Evolutionary conservation across 2,329 filamentous ascomycete genomes (phyloP).

Genomic region (Hirsutella thompsonii): DNA sequence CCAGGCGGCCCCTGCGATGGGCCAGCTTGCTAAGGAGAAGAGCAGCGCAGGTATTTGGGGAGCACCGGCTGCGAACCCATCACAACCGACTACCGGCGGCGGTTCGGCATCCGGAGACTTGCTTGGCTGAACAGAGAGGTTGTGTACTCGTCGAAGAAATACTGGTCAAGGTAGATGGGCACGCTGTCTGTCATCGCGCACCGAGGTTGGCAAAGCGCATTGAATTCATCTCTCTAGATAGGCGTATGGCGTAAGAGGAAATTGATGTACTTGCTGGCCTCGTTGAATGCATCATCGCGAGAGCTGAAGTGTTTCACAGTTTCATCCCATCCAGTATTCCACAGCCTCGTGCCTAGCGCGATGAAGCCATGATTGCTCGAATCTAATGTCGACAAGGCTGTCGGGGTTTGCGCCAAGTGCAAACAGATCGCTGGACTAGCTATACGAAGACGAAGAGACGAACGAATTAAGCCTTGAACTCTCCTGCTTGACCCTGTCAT

Average conservation of each 20-base stretch:
- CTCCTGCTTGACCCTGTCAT: too few relatives aligned
- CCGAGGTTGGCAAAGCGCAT: constrained; percentile 7
- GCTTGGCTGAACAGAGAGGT: constrained; percentile 23
- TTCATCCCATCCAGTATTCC: too few relatives aligned
- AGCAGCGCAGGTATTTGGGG: constrained; percentile 93
- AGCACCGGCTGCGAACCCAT: constrained; percentile 36
- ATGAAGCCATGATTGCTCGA: too few relatives aligned
- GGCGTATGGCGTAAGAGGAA: constrained; percentile 30
- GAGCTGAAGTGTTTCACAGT: too few relatives aligned
- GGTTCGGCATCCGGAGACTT: constrained; percentile 34
- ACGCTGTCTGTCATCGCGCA: background rate
- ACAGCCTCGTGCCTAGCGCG: too few relatives aligned
- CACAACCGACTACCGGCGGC: constrained; percentile 16
- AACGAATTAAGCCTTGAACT: too few relatives aligned
- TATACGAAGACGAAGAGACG: too few relatives aligned
- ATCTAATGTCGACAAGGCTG: too few relatives aligned
- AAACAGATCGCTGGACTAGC: too few relatives aligned
- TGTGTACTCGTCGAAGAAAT: background rate
- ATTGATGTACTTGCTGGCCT: constrained; percentile 11
- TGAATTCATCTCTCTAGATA: constrained; percentile 22
- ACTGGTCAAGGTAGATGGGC: background rate
- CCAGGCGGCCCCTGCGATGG: constrained; percentile 59
- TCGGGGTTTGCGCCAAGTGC: too few relatives aligned
- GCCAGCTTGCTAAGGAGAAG: constrained; percentile 96
- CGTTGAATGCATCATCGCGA: background rate